These are phyloP conservation scores for Cyberlindnera americana DNA, from an alignment of 805 yeast species.

Conservation along the genomic window DNA sequence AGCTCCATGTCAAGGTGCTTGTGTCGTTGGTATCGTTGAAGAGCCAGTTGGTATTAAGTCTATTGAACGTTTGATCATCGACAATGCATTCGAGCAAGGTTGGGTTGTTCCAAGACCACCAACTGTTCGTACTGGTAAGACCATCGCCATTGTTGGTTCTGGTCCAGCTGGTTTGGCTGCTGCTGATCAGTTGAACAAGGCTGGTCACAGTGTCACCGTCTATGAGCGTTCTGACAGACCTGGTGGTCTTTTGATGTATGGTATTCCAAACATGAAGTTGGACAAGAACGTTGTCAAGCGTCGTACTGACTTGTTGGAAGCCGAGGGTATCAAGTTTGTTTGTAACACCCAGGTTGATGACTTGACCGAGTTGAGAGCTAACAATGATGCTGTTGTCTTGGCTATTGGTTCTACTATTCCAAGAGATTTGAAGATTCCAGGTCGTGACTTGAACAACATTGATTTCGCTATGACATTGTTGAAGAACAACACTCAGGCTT, in stretches of 20 bases:
- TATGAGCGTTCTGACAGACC: conserved; percentile 93
- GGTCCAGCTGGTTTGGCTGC: conserved; percentile 97
- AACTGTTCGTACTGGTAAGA: conserved; percentile 73
- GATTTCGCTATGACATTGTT: conserved; percentile 93
- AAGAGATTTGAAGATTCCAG: conserved; percentile 90
- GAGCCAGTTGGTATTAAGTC: conserved; percentile 97
- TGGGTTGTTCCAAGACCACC: conserved; percentile 92
- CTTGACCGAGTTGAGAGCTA: conserved; percentile 60
- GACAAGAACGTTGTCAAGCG: conserved; percentile 91
- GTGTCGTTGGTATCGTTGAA: conserved; percentile 88
- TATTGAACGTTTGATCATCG: conserved; percentile 93
- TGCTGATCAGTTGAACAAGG: conserved; percentile 95
- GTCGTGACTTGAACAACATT: conserved; percentile 86
- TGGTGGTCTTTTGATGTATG: conserved; percentile 97
- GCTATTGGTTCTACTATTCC: conserved; percentile 97
- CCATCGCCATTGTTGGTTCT: conserved; percentile 86
- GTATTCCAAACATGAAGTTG: conserved; percentile 98
- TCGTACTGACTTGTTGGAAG: conserved; percentile 84
- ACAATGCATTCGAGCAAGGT: conserved; percentile 92
- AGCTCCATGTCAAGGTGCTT: conserved; percentile 98
- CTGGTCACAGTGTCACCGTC: conserved; percentile 90
- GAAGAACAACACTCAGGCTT: conserved; percentile 84
- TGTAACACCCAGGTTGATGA: conserved; percentile 81
- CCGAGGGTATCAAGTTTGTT: conserved; percentile 82
- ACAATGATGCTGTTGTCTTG: conserved; percentile 79